Conservation (phyloP, 805 yeast species). For the Helenozyma baotianmanensis region DNA sequence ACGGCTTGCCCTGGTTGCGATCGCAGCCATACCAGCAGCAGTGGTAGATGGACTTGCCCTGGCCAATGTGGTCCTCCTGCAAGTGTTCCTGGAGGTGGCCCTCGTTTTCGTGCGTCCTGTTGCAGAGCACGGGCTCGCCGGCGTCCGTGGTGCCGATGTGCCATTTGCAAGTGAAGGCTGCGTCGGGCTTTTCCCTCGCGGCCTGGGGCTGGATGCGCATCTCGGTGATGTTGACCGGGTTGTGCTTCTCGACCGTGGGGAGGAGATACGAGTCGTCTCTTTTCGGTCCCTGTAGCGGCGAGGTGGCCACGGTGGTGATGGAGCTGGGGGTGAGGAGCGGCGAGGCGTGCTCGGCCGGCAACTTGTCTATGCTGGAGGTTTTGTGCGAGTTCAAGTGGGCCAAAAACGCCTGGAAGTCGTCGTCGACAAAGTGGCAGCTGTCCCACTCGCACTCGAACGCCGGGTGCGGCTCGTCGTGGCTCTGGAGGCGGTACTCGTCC, state of each 20-base stretch:
- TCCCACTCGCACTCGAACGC: conserved; percentile 67
- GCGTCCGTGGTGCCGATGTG: conserved; percentile 25
- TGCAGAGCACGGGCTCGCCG: conserved; percentile 45
- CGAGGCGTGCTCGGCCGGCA: neutral
- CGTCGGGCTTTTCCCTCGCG: conserved; percentile 12
- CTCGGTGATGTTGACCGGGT: conserved; percentile 27
- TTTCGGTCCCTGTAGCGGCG: no score
- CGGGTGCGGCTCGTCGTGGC: conserved; percentile 4
- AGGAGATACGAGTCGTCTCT: no score
- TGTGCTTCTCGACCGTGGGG: no score
- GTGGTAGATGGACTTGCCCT: conserved; percentile 62
- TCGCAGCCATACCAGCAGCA: conserved; percentile 82
- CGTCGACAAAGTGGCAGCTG: conserved; percentile 57
- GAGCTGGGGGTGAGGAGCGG: conserved; percentile 11
- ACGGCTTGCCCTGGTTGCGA: conserved; percentile 52
- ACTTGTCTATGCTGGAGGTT: neutral
- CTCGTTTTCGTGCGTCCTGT: conserved; percentile 43
- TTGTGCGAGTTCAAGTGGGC: conserved; percentile 46
- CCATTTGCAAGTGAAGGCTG: conserved; percentile 44
- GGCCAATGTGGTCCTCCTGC: conserved; percentile 61
- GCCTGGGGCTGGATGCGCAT: conserved; percentile 27
- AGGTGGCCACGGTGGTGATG: no score
- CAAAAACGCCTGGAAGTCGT: conserved; percentile 49
- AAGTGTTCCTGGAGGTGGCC: conserved; percentile 71
- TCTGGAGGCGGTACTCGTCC: conserved; percentile 34